A percentile compares a stretch with the other conserved stretches of the same genome.
phyloP scores from a whole-genome alignment of 352 stramenopile genomes.

The Phytophthora colocasiae region DNA sequence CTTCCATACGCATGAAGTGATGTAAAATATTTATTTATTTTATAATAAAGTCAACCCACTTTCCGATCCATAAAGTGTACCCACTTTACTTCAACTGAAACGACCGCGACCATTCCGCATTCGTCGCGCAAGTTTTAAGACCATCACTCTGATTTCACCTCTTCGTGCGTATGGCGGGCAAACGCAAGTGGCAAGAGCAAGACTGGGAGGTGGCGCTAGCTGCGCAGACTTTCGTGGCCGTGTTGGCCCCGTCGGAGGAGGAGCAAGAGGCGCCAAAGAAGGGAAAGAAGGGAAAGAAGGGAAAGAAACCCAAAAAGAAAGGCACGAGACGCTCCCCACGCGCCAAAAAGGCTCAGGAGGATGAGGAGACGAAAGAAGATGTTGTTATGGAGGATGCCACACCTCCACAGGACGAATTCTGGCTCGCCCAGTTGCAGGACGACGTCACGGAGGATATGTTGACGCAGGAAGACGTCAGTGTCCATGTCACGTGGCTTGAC shows the following conservation, averaged over 20 bases:
- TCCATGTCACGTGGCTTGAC: constrained; percentile 76
- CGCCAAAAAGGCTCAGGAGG: constrained; percentile 1
- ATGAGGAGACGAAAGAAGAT: constrained; percentile 16
- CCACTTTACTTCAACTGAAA: constrained; percentile 7
- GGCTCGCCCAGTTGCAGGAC: constrained; percentile 75
- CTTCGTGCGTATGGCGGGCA: constrained; percentile 13
- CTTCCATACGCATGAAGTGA: constrained; percentile 2
- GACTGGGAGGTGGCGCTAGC: constrained; percentile 77
- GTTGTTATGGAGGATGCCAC: constrained; percentile 21
- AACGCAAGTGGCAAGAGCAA: constrained; percentile 74
- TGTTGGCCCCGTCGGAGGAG: constrained; percentile 44
- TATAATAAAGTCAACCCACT: no score
- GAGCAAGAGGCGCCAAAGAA: constrained; percentile 16
- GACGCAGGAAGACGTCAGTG: constrained; percentile 43
- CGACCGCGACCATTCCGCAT: not conserved
- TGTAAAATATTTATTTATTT: not conserved
- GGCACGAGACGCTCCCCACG: constrained; percentile 11
- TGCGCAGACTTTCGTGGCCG: constrained; percentile 70
- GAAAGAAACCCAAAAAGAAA: constrained; percentile 27
- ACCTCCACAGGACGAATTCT: constrained; percentile 51
- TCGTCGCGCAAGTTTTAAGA: no score
- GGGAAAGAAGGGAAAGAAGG: constrained; percentile 29
- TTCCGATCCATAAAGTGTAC: not conserved
- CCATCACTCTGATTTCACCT: not conserved
- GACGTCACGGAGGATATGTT: constrained; percentile 84